A percentile compares a stretch with the other conserved stretches of the same genome.
These are phyloP conservation scores for Ceratocystis ficicola DNA, from an alignment of 2,329 filamentous ascomycete genomes.

Conservation along the genomic window DNA sequence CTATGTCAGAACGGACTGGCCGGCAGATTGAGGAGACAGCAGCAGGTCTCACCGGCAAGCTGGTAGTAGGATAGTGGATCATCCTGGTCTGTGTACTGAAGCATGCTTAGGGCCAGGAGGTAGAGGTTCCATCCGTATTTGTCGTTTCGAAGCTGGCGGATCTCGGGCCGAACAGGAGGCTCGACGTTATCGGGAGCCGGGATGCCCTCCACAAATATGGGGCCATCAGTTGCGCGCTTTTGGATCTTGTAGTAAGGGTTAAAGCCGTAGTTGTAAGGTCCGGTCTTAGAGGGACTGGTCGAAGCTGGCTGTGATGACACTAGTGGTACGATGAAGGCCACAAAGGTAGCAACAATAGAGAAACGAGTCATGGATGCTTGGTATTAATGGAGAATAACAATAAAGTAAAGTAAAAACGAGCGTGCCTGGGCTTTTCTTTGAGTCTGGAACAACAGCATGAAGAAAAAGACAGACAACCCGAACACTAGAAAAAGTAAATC, in stretches of 20 bases:
- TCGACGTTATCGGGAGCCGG: slow-evolving; percentile 30
- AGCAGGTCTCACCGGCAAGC: slow-evolving; percentile 49
- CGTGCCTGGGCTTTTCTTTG: slow-evolving; percentile 6
- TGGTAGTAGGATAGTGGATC: slow-evolving; percentile 62
- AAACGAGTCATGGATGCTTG: slow-evolving; percentile 17
- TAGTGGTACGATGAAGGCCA: slow-evolving; percentile 12
- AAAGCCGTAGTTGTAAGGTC: slow-evolving; percentile 22
- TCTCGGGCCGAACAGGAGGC: slow-evolving; percentile 47
- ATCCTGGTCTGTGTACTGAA: slow-evolving; percentile 55
- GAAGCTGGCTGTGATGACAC: slow-evolving; percentile 17
- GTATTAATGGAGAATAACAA: slow-evolving; percentile 8
- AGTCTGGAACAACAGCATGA: not conserved
- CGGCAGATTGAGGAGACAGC: not conserved
- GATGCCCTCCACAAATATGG: slow-evolving; percentile 18
- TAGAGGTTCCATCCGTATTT: slow-evolving; percentile 63
- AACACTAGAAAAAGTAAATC: slow-evolving; percentile 2
- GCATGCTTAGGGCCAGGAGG: slow-evolving; percentile 58
- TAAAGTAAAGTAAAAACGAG: not conserved
- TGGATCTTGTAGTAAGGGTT: slow-evolving; percentile 10
- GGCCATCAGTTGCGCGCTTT: slow-evolving; percentile 8
- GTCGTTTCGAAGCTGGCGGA: slow-evolving; percentile 53
- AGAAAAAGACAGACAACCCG: slow-evolving; percentile 12
- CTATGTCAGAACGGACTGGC: not conserved
- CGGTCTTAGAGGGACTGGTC: slow-evolving; percentile 15
- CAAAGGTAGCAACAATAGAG: slow-evolving; percentile 10